Conservation (phyloP, 768 basidiomycete species). For the Chlorophyllum brunneum region DNA sequence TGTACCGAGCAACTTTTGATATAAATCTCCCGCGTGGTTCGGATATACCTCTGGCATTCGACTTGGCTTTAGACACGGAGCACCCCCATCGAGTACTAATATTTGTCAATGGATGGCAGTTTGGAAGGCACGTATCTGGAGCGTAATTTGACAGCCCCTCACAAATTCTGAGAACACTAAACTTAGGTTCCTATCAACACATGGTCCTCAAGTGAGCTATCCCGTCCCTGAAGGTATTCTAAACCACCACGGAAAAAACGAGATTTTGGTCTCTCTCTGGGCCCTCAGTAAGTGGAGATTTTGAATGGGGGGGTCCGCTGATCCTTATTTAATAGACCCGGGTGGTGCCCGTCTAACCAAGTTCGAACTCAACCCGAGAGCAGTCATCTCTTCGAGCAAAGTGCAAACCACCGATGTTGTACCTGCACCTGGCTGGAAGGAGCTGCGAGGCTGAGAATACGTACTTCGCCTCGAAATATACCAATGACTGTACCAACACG, state of each 20-base stretch:
- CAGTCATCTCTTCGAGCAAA: constrained; percentile 26
- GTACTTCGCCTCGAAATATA: background rate
- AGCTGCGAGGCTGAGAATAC: constrained; percentile 19
- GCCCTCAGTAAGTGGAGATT: constrained; percentile 24
- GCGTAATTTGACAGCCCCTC: no score
- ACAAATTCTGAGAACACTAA: background rate
- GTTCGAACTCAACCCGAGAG: constrained; percentile 26
- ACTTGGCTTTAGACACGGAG: constrained; percentile 43
- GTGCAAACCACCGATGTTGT: constrained; percentile 24
- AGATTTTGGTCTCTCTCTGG: constrained; percentile 32
- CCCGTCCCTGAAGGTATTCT: constrained; percentile 34
- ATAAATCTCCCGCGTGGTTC: constrained; percentile 45
- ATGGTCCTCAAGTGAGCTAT: constrained; percentile 47
- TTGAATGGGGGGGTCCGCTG: background rate
- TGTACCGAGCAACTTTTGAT: constrained; percentile 59
- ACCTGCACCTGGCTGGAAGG: constrained; percentile 29
- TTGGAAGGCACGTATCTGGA: constrained; percentile 32
- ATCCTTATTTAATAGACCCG: constrained; percentile 13
- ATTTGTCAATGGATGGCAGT: constrained; percentile 73
- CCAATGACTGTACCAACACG: no score
- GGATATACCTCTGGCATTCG: constrained; percentile 58
- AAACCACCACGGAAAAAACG: constrained; percentile 32
- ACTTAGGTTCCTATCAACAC: constrained; percentile 32
- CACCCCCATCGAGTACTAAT: constrained; percentile 60
- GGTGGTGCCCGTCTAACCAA: constrained; percentile 26